These are phyloP conservation scores for Neonectria coccinea DNA, from an alignment of 2,329 filamentous ascomycete genomes.

Conservation along the genomic window DNA sequence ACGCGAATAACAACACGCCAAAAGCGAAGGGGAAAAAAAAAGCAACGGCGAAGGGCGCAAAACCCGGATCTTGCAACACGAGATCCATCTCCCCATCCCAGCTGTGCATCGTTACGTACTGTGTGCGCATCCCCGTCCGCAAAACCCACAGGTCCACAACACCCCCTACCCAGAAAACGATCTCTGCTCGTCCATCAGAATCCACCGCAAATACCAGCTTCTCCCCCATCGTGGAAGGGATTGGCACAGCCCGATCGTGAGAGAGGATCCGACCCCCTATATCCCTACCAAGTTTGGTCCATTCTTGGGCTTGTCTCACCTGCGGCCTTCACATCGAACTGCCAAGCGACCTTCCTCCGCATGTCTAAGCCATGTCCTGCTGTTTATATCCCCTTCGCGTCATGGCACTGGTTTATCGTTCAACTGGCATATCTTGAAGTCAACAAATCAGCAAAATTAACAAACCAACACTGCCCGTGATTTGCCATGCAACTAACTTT, in stretches of 20 bases:
- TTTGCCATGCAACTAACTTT: not conserved
- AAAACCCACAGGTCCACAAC: constrained; percentile 11
- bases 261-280: constrained; percentile 30
- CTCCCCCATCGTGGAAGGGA: constrained; percentile 39
- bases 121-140: constrained; percentile 5
- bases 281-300: constrained; percentile 24
- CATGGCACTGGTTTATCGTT: not conserved
- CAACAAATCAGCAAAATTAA: constrained; percentile 11
- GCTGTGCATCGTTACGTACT: constrained; percentile 18
- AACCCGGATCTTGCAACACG: constrained; percentile 6
- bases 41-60: not conserved
- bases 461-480: not conserved
- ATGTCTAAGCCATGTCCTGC: not conserved
- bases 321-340: constrained; percentile 1
- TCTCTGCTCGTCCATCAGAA: constrained; percentile 13
- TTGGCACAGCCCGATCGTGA: constrained; percentile 37
- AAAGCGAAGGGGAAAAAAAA: not conserved
- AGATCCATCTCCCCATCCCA: constrained; percentile 11
- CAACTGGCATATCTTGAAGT: not conserved
- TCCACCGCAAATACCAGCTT: constrained; percentile 30
- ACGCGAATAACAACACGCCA: no score
- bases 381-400: constrained; percentile 2
- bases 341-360: constrained; percentile 14
- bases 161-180: constrained; percentile 15
- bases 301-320: constrained; percentile 10